Percentiles rank a stretch among this genome's conserved stretches.
Evolutionary conservation across 1,284 basidiomycete species (phyloP).

Genomic region (Trametes hirsuta): DNA sequence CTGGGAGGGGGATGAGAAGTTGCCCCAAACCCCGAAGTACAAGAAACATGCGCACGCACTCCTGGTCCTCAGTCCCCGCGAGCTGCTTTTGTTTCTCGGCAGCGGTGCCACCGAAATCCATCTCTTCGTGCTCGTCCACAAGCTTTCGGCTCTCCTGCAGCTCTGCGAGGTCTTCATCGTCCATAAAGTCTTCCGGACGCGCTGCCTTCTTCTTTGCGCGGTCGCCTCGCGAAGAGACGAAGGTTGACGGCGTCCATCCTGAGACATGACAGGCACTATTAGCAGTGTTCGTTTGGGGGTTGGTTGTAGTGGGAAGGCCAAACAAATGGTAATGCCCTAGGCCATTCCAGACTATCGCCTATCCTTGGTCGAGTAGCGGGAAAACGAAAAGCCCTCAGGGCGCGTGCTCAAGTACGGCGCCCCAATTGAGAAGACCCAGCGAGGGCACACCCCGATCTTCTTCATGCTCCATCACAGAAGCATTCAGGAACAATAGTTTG

Average conservation of each 20-base stretch:
- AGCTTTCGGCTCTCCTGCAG: slow-evolving; percentile 73
- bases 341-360: no score
- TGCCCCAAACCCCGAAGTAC: slow-evolving; percentile 1
- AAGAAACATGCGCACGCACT: slow-evolving; percentile 50
- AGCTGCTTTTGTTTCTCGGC: slow-evolving; percentile 44
- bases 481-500: no score
- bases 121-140: slow-evolving; percentile 77
- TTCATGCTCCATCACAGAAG: no score
- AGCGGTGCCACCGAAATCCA: slow-evolving; percentile 66
- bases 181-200: slow-evolving; percentile 95
- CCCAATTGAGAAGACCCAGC: no score
- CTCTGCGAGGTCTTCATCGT: slow-evolving; percentile 94
- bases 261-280: not conserved
- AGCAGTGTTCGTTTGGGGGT: no score
- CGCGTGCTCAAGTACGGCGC: no score
- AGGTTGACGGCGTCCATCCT: slow-evolving; percentile 95
- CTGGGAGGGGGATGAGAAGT: slow-evolving; percentile 39
- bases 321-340: no score
- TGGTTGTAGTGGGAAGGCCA: no score
- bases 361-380: no score
- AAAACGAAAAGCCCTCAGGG: no score
- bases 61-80: slow-evolving; percentile 46
- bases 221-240: slow-evolving; percentile 83
- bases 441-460: no score
- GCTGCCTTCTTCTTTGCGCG: slow-evolving; percentile 64